These are phyloP conservation scores for Mycosphaerelloides madeirae DNA, from an alignment of 2,329 filamentous ascomycete species.

Conservation along the genomic window DNA sequence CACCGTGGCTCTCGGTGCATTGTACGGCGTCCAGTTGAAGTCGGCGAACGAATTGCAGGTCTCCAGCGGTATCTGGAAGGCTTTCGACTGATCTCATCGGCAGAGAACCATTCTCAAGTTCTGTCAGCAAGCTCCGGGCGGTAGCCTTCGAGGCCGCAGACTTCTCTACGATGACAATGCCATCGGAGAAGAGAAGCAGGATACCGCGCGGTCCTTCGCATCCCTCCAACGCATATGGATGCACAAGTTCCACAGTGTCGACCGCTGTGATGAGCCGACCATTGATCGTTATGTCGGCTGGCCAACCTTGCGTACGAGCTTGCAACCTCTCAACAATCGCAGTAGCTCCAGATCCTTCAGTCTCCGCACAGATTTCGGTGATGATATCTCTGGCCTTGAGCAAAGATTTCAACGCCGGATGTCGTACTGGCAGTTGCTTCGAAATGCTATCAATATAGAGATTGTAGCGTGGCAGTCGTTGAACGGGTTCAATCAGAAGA, in stretches of 20 bases:
- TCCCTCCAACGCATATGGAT: slow-evolving; percentile 58
- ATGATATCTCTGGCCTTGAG: slow-evolving; percentile 89
- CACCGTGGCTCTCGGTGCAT: slow-evolving; percentile 25
- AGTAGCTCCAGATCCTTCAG: slow-evolving; percentile 65
- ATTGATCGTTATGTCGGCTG: slow-evolving; percentile 50
- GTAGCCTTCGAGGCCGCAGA: slow-evolving; percentile 42
- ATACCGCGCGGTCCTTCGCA: slow-evolving; percentile 50
- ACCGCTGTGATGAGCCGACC: slow-evolving; percentile 76
- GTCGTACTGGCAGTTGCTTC: slow-evolving; percentile 74
- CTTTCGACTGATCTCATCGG: slow-evolving; percentile 45
- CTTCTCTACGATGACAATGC: slow-evolving; percentile 71
- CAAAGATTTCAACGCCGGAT: slow-evolving; percentile 77
- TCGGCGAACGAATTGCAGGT: slow-evolving; percentile 60
- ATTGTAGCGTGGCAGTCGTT: slow-evolving; percentile 88
- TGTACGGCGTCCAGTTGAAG: slow-evolving; percentile 26
- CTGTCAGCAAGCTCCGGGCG: slow-evolving; percentile 73
- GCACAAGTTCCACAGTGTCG: slow-evolving; percentile 71
- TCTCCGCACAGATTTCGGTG: slow-evolving; percentile 92
- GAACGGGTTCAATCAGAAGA: slow-evolving; percentile 90
- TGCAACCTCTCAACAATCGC: slow-evolving; percentile 66
- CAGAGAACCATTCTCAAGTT: slow-evolving; percentile 70
- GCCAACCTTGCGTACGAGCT: slow-evolving; percentile 27
- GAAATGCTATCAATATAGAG: slow-evolving; percentile 95
- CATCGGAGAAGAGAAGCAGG: slow-evolving; percentile 80
- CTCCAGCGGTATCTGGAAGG: slow-evolving; percentile 52